Percentiles rank a stretch among this genome's conserved stretches.
These are phyloP conservation scores for Neonectria coccinea DNA, from an alignment of 2,329 filamentous ascomycete species.

Conservation along the genomic window DNA sequence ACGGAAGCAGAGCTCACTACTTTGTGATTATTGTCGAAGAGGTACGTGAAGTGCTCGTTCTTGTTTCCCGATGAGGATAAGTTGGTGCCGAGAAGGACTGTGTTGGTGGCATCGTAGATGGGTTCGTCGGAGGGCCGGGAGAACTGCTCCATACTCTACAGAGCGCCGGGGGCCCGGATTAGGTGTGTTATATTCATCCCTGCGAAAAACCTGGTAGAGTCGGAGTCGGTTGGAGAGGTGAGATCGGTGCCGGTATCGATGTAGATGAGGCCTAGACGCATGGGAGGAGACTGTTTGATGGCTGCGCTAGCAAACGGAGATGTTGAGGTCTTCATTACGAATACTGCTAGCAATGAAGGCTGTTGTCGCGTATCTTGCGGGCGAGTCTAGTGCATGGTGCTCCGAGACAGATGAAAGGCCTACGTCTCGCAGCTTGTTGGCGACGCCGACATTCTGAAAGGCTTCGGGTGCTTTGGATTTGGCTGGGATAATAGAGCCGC, in stretches of 20 bases:
- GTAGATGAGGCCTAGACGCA: conserved; percentile 37
- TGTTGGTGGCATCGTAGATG: conserved; percentile 35
- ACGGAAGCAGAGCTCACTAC: conserved; percentile 35
- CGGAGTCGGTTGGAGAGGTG: conserved; percentile 32
- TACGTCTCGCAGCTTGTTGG: conserved; percentile 7
- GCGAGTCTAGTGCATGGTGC: conserved; percentile 23
- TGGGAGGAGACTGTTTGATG: conserved; percentile 3
- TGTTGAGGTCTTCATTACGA: conserved; percentile 34
- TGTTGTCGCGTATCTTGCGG: conserved; percentile 22
- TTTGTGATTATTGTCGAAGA: conserved; percentile 38
- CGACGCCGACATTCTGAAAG: conserved; percentile 30
- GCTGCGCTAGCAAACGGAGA: conserved; percentile 32
- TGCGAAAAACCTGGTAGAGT: conserved; percentile 36
- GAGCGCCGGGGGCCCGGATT: conserved; percentile 18
- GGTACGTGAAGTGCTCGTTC: conserved; percentile 37
- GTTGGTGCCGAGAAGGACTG: conserved; percentile 39
- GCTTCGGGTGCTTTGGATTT: conserved; percentile 41
- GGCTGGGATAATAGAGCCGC: conserved; percentile 39
- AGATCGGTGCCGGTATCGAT: conserved; percentile 42
- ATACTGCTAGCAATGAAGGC: conserved; percentile 21
- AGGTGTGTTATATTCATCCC: conserved; percentile 42
- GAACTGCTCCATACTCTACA: conserved; percentile 35
- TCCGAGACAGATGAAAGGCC: conserved; percentile 21
- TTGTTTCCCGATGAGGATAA: conserved; percentile 38
- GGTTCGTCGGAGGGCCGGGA: conserved; percentile 31